Evolutionary conservation across 257 asterid species (phyloP), one percentile per base, ranked within the genome.

Genomic region (Vinca minor): DNA sequence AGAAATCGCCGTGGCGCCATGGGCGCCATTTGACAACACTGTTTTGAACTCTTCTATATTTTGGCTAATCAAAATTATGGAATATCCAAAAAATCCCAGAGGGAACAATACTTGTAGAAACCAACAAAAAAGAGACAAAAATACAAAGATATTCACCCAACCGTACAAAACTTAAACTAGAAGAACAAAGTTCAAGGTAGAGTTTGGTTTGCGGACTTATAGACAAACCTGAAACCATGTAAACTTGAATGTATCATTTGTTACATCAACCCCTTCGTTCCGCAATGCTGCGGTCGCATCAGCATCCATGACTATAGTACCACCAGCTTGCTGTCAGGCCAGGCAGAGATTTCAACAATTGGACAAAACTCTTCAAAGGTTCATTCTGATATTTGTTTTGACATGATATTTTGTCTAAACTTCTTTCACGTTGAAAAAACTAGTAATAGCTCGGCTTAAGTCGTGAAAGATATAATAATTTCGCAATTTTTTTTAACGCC

Each of bases 211-310:
- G 9, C 57, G 2, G 25, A 50, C 18, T 21, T 55, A 59, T 46
- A 50, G 47, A 72, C 84, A 70, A 69, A 91, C 98, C 98, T 85
- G 67, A 74, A 83, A 78, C 99, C 97, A 89, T 44, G 85, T 79
- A 77, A 84, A 93, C 76, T 93, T 93, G 70, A 77, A 87, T 17
- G 82, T 65, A 70, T 93, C 99, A 64, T 89, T 85, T 45, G 99
- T 93, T 21, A 89, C 65, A 73, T 82, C 69, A 66, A 93, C 53
- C 67, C 92, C 90, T 79, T 80, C 85, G 79, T 85, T 83, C 77
- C 74, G 97, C 82, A 93, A 70, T 23, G 85, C 73, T 60, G 97
- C 72, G 20, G 92, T 87, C 62, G 96, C 99, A 68, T 93, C 97
- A 70, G 97, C 97, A 72, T 93, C 96, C 99, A 93, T 81, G 73